Conservation (phyloP, 306 rosid genomes). For the Clitoria ternatea region DNA sequence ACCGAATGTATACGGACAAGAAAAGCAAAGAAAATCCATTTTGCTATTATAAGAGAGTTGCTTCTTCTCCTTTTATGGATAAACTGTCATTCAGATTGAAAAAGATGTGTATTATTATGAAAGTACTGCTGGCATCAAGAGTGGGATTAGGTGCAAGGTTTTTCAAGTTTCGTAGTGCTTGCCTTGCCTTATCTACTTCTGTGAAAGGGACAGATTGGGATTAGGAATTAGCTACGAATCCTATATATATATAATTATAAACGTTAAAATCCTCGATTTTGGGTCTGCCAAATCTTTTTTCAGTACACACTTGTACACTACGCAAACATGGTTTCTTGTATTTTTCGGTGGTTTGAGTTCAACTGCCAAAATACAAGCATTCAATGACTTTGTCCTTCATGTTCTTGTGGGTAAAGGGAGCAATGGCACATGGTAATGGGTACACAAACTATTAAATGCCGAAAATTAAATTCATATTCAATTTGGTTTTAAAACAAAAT, state of each 20-base stretch:
- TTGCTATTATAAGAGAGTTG: not conserved
- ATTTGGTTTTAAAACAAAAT: too few species aligned
- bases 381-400: not conserved
- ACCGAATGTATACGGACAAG: too few species aligned
- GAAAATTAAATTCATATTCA: not conserved
- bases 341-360: too few species aligned
- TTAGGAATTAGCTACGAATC: too few species aligned
- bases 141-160: constrained; percentile 39
- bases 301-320: not conserved
- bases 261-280: constrained; percentile 21
- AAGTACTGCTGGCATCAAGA: constrained; percentile 14
- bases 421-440: not conserved
- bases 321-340: not conserved
- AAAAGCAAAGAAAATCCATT: not conserved
- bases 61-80: constrained; percentile 1
- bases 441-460: not conserved
- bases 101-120: constrained; percentile 19
- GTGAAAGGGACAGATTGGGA: constrained; percentile 26
- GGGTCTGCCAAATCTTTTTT: not conserved
- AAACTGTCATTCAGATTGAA: constrained; percentile 20
- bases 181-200: constrained; percentile 29
- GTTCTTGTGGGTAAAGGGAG: not conserved
- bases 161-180: constrained; percentile 15
- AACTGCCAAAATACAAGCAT: not conserved
- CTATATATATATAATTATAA: not conserved